Percentiles rank a stretch among this genome's conserved stretches.
phyloP scores from a whole-genome alignment of 441 rosid genomes.

The California macrophylla region DNA sequence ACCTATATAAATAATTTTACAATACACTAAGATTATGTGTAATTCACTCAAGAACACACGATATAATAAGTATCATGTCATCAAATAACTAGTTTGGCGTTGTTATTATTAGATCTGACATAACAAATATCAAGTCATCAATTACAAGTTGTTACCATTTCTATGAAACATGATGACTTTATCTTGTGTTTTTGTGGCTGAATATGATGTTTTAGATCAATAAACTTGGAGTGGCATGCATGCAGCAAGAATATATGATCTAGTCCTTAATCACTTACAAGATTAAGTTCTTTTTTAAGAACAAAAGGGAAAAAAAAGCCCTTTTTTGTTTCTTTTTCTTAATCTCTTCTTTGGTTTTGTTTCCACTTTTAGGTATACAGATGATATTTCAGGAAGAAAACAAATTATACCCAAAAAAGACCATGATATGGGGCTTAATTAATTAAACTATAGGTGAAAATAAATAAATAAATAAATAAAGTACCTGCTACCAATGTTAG shows the following conservation, averaged over 20 bases:
- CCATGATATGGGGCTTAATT: not conserved
- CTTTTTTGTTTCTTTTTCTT: not conserved
- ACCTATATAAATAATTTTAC: not conserved
- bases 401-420: not conserved
- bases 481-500: conserved; percentile 72
- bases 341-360: not conserved
- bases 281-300: too few relatives aligned
- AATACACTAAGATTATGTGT: not conserved
- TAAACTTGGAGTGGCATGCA: conserved; percentile 25
- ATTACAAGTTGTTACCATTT: too few relatives aligned
- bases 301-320: conserved; percentile 16
- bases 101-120: too few relatives aligned
- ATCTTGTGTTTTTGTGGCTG: not conserved
- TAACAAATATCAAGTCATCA: not conserved
- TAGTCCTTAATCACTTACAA: too few relatives aligned
- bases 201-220: conserved; percentile 22
- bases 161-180: not conserved
- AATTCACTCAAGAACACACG: conserved; percentile 17
- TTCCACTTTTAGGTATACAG: conserved; percentile 16
- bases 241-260: conserved; percentile 22
- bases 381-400: not conserved
- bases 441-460: not conserved
- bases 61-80: not conserved
- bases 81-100: too few relatives aligned
- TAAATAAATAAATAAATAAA: not conserved